Evolutionary conservation across 306 rosid genomes (phyloP).

Genomic region (Quercus alba): DNA sequence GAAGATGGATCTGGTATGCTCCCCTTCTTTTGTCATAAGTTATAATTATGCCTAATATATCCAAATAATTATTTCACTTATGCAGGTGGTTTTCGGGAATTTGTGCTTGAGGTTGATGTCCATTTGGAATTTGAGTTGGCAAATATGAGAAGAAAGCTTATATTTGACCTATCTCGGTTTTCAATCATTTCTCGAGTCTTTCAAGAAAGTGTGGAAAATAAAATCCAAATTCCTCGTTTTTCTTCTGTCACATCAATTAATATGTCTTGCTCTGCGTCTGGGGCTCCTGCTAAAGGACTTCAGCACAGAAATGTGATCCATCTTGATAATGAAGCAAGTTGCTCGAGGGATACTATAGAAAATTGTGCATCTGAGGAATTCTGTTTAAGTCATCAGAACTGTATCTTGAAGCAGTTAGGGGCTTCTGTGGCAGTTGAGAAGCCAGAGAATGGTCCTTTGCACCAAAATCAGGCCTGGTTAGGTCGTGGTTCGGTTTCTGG

Average conservation of each 20-base stretch:
- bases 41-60: background rate
- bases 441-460: slow-evolving; percentile 34
- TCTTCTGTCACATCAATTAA: slow-evolving; percentile 42
- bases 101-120: slow-evolving; percentile 60
- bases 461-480: slow-evolving; percentile 39
- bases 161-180: slow-evolving; percentile 53
- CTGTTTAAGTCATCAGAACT: slow-evolving; percentile 39
- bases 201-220: slow-evolving; percentile 31
- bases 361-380: slow-evolving; percentile 25
- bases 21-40: slow-evolving; percentile 7
- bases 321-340: slow-evolving; percentile 47
- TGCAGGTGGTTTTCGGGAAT: slow-evolving; percentile 68
- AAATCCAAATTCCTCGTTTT: slow-evolving; percentile 54
- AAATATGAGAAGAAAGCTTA: slow-evolving; percentile 42
- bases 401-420: slow-evolving; percentile 51
- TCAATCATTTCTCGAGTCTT: slow-evolving; percentile 62
- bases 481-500: slow-evolving; percentile 66
- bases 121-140: slow-evolving; percentile 43
- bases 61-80: slow-evolving; percentile 22
- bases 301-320: slow-evolving; percentile 35
- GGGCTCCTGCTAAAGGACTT: slow-evolving; percentile 34
- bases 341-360: slow-evolving; percentile 37
- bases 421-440: slow-evolving; percentile 58
- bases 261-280: slow-evolving; percentile 35
- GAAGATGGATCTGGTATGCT: slow-evolving; percentile 65